phyloP scores from a whole-genome alignment of 2,329 filamentous ascomycete species.

The Apiospora sp. region DNA sequence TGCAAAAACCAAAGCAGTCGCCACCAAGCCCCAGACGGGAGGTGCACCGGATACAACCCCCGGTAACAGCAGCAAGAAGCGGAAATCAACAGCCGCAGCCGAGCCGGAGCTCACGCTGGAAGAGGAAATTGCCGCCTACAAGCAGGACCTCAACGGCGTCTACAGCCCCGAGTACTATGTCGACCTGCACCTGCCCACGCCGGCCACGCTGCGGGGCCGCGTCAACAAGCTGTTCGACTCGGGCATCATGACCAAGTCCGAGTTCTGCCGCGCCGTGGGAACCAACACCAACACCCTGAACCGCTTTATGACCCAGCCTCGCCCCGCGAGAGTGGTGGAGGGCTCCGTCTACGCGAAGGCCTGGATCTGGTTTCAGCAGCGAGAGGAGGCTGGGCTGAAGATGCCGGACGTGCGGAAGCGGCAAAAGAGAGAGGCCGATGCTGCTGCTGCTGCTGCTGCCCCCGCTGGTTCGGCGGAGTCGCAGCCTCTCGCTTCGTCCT shows the following conservation, averaged over 20 bases:
- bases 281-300: constrained; percentile 28
- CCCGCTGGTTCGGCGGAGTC: background rate
- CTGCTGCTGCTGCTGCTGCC: constrained; percentile 24
- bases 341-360: constrained; percentile 31
- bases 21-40: background rate
- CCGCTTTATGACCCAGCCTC: constrained; percentile 31
- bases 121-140: constrained; percentile 39
- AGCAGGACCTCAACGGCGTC: constrained; percentile 36
- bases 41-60: background rate
- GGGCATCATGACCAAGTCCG: constrained; percentile 37
- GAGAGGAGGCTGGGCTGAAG: constrained; percentile 34
- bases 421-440: constrained; percentile 33
- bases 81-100: constrained; percentile 30
- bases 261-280: constrained; percentile 34
- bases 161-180: constrained; percentile 23
- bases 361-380: constrained; percentile 37
- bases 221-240: constrained; percentile 37
- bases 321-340: constrained; percentile 29
- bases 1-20: background rate
- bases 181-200: constrained; percentile 29
- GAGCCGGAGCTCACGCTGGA: constrained; percentile 32
- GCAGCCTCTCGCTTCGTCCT: background rate
- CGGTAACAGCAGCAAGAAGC: constrained; percentile 38
- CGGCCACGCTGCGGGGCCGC: constrained; percentile 31
- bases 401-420: constrained; percentile 38